Conservation (phyloP, 331 rosid genomes). For the Prunus yedoensis region DNA sequence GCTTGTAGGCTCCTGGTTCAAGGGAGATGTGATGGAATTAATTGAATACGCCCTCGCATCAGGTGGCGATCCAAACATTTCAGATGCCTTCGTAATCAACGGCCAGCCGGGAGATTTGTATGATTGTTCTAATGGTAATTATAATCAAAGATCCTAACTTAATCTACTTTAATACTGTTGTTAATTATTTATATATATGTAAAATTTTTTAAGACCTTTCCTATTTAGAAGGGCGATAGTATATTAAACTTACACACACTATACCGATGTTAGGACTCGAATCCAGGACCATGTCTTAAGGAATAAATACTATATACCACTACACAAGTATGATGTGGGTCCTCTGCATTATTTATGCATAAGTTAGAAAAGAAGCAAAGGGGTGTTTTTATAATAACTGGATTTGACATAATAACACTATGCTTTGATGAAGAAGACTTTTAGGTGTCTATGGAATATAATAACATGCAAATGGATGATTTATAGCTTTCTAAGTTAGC, state of each 20-base stretch:
- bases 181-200: no score
- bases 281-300: accelerated
- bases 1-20: conserved; percentile 44
- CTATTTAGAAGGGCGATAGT: no score
- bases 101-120: conserved; percentile 49
- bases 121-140: conserved; percentile 33
- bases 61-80: conserved; percentile 33
- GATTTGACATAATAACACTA: background rate
- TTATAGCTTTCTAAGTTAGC: no score
- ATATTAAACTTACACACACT: no score
- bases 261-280: no score
- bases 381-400: background rate
- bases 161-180: background rate
- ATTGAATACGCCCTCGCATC: conserved; percentile 25
- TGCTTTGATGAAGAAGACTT: background rate
- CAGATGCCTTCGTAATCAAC: conserved; percentile 45
- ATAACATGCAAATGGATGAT: background rate
- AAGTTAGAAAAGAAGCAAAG: background rate
- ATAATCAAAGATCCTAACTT: background rate
- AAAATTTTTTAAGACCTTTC: background rate
- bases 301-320: no score
- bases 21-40: conserved; percentile 32
- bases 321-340: no score
- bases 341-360: background rate
- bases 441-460: background rate